phyloP scores from a whole-genome alignment of 306 rosid species.

The Purshia tridentata region DNA sequence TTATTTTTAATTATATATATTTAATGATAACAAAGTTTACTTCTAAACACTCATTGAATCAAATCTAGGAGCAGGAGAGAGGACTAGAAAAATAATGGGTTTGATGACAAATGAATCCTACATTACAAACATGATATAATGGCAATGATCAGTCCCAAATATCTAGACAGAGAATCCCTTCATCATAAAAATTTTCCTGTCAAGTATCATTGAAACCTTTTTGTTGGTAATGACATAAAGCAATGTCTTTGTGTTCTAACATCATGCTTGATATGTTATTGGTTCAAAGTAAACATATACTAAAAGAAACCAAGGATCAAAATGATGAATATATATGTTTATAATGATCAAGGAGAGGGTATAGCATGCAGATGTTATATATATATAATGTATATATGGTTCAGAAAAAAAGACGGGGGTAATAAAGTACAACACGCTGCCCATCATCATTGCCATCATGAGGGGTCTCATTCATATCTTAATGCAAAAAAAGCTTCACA shows the following conservation, averaged over 20 bases:
- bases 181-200: slow-evolving; percentile 12
- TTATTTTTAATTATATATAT: background rate
- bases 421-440: slow-evolving; percentile 15
- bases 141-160: slow-evolving; percentile 8
- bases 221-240: slow-evolving; percentile 67
- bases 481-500: slow-evolving; percentile 40
- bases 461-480: slow-evolving; percentile 41
- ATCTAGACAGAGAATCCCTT: slow-evolving; percentile 16
- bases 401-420: slow-evolving; percentile 19
- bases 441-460: slow-evolving; percentile 47
- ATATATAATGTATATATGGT: slow-evolving; percentile 8
- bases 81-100: background rate
- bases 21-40: background rate
- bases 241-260: too few relatives aligned
- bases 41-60: background rate
- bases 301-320: slow-evolving; percentile 31
- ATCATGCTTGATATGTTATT: slow-evolving; percentile 32
- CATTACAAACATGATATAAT: slow-evolving; percentile 1
- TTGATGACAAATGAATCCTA: slow-evolving; percentile 14
- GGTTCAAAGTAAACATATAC: slow-evolving; percentile 47
- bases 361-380: slow-evolving; percentile 2
- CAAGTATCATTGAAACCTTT: slow-evolving; percentile 50
- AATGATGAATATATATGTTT: slow-evolving; percentile 37
- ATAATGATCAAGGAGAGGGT: slow-evolving; percentile 12
- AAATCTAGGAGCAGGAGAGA: slow-evolving; percentile 18